Evolutionary conservation across 2,329 filamentous ascomycete species (phyloP).

Genomic region (Bipolaris sorokiniana): DNA sequence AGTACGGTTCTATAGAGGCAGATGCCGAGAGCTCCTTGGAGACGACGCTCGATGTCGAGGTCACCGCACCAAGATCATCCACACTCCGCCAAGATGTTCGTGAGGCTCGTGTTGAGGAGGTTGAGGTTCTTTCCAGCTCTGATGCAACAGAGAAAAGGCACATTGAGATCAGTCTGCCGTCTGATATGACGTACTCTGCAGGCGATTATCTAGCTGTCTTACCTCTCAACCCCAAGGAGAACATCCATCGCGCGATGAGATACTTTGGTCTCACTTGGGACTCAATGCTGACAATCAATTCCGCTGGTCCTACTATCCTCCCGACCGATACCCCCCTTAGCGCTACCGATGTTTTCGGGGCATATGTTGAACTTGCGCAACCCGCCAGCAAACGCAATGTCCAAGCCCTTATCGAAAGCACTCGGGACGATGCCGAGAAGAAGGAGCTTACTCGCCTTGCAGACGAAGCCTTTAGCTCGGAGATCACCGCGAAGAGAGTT

Average conservation of each 20-base stretch:
- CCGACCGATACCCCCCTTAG: conserved; percentile 67
- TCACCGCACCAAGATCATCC: conserved; percentile 44
- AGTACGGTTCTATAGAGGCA: conserved; percentile 37
- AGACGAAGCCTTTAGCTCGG: conserved; percentile 46
- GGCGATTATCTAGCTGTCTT: conserved; percentile 80
- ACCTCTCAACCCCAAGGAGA: conserved; percentile 70
- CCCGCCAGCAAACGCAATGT: conserved; percentile 72
- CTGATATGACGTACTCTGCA: conserved; percentile 66
- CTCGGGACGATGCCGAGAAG: conserved; percentile 57
- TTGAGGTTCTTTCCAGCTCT: conserved; percentile 37
- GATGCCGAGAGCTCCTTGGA: conserved; percentile 34
- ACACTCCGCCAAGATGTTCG: conserved; percentile 47
- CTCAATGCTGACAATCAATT: conserved; percentile 64
- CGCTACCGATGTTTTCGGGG: conserved; percentile 67
- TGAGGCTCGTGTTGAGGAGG: conserved; percentile 45
- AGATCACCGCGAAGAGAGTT: conserved; percentile 60
- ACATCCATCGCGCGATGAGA: conserved; percentile 67
- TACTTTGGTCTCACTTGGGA: conserved; percentile 74
- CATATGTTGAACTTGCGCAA: conserved; percentile 75
- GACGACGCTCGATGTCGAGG: conserved; percentile 39
- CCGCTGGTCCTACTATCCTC: conserved; percentile 69
- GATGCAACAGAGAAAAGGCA: conserved; percentile 45
- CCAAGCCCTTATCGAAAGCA: conserved; percentile 57
- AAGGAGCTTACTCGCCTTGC: conserved; percentile 58
- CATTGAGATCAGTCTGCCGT: conserved; percentile 54